These are phyloP conservation scores for Lactifluus subvellereus DNA, from an alignment of 768 basidiomycete species.

Conservation along the genomic window DNA sequence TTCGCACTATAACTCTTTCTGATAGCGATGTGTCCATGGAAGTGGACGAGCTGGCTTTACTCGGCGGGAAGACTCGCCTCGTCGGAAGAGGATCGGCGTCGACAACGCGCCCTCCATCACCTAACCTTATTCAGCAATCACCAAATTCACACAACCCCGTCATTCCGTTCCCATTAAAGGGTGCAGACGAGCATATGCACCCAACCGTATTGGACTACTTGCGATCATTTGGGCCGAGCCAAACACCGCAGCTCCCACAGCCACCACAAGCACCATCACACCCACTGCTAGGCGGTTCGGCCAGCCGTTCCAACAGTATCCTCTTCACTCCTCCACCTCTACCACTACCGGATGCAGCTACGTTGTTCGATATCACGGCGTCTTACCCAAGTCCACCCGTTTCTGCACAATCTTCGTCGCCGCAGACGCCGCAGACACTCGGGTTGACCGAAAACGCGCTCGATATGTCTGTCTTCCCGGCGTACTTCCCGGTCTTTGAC, in stretches of 20 bases:
- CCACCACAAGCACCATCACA: conserved; percentile 8
- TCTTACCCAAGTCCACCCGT: conserved; percentile 21
- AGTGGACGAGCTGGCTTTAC: conserved; percentile 54
- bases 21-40: conserved; percentile 44
- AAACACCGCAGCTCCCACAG: conserved; percentile 11
- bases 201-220: conserved; percentile 66
- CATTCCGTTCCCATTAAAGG: conserved; percentile 60
- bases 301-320: background rate
- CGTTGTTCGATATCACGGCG: conserved; percentile 17
- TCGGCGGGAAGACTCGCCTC: conserved; percentile 59
- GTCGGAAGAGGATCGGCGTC: conserved; percentile 54
- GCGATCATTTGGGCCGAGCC: conserved; percentile 46
- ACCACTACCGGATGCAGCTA: conserved; percentile 1
- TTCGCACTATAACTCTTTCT: conserved; percentile 34
- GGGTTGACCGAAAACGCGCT: background rate
- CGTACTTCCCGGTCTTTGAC: conserved; percentile 22
- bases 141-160: conserved; percentile 68
- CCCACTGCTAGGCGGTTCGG: conserved; percentile 12
- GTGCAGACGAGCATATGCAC: conserved; percentile 46
- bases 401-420: conserved; percentile 6
- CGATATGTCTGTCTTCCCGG: conserved; percentile 20
- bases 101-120: conserved; percentile 33
- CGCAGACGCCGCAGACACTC: conserved; percentile 13
- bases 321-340: background rate
- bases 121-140: conserved; percentile 47